These are phyloP conservation scores for Synchytrium microbalum DNA, from an alignment of 371 early-diverging fungal genomes.

Conservation along the genomic window DNA sequence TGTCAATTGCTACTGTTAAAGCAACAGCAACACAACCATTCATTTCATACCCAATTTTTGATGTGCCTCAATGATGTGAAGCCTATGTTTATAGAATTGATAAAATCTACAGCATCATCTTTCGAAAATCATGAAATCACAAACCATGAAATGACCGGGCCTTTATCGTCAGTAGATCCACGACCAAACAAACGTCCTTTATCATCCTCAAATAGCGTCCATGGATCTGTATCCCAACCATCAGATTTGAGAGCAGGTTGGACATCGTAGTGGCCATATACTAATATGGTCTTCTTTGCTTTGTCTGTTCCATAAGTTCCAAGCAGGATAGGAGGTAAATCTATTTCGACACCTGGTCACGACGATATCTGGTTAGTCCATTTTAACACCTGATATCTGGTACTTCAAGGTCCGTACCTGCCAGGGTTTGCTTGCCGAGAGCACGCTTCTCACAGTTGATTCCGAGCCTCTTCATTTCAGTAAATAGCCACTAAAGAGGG, in stretches of 20 bases:
- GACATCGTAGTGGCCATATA: slow-evolving; percentile 90
- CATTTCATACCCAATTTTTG: slow-evolving; percentile 75
- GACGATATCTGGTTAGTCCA: no score
- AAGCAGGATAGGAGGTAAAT: slow-evolving; percentile 87
- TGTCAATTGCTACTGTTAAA: no score
- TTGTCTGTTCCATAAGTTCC: slow-evolving; percentile 85
- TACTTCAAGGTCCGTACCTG: no score
- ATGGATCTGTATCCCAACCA: slow-evolving; percentile 95
- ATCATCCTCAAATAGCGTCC: slow-evolving; percentile 73
- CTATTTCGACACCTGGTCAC: slow-evolving; percentile 65
- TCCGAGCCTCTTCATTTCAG: slow-evolving; percentile 68
- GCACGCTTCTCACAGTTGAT: slow-evolving; percentile 38
- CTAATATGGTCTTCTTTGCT: slow-evolving; percentile 86
- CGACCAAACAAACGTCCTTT: slow-evolving; percentile 82
- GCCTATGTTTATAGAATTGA: no score
- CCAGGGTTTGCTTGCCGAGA: background rate
- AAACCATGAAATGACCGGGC: slow-evolving; percentile 91
- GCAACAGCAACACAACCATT: no score
- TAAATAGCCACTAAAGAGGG: slow-evolving; percentile 52
- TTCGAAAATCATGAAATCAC: no score
- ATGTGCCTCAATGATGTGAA: slow-evolving; percentile 87
- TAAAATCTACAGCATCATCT: background rate
- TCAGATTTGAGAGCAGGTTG: slow-evolving; percentile 91
- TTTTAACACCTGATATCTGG: no score
- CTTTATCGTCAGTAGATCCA: slow-evolving; percentile 93